phyloP scores from a whole-genome alignment of 2,329 filamentous ascomycete species.

The Myriosclerotinia duriaeana region DNA sequence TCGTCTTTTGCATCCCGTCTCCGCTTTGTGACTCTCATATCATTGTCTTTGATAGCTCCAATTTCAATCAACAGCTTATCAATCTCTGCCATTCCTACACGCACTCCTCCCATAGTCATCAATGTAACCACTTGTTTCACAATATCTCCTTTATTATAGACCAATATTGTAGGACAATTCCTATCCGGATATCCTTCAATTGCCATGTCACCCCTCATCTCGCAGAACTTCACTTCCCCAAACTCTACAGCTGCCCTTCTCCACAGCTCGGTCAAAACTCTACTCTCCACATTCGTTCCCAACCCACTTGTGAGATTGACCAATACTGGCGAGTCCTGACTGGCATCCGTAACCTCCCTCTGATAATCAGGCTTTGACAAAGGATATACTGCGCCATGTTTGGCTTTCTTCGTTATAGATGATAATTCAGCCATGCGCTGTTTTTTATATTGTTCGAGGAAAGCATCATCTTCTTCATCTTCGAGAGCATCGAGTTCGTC shows the following conservation, averaged over 20 bases:
- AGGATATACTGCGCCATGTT: slow-evolving; percentile 89
- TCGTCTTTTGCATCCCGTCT: slow-evolving; percentile 38
- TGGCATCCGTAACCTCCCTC: slow-evolving; percentile 88
- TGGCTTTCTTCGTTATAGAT: slow-evolving; percentile 69
- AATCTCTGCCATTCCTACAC: slow-evolving; percentile 70
- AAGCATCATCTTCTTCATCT: slow-evolving; percentile 91
- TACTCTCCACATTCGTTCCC: slow-evolving; percentile 81
- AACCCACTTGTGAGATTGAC: slow-evolving; percentile 79
- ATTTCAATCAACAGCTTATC: slow-evolving; percentile 80
- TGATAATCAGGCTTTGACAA: slow-evolving; percentile 93
- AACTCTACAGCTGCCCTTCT: slow-evolving; percentile 78
- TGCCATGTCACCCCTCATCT: slow-evolving; percentile 87
- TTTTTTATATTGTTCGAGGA: slow-evolving; percentile 82
- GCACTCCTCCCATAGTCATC: slow-evolving; percentile 70
- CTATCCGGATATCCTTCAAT: slow-evolving; percentile 95
- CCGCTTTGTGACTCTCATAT: slow-evolving; percentile 63
- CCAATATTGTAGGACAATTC: slow-evolving; percentile 90
- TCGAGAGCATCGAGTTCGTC: slow-evolving; percentile 93
- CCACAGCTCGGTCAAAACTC: slow-evolving; percentile 83
- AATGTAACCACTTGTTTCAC: slow-evolving; percentile 89
- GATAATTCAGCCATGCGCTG: slow-evolving; percentile 84
- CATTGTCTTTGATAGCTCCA: slow-evolving; percentile 74
- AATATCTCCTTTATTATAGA: slow-evolving; percentile 92
- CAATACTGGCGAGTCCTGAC: slow-evolving; percentile 64
- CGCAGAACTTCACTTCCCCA: slow-evolving; percentile 95